Evolutionary conservation across 2,329 filamentous ascomycete species (phyloP), one percentile per base, ranked within the genome.

Genomic region (Colletotrichum sansevieriae): DNA sequence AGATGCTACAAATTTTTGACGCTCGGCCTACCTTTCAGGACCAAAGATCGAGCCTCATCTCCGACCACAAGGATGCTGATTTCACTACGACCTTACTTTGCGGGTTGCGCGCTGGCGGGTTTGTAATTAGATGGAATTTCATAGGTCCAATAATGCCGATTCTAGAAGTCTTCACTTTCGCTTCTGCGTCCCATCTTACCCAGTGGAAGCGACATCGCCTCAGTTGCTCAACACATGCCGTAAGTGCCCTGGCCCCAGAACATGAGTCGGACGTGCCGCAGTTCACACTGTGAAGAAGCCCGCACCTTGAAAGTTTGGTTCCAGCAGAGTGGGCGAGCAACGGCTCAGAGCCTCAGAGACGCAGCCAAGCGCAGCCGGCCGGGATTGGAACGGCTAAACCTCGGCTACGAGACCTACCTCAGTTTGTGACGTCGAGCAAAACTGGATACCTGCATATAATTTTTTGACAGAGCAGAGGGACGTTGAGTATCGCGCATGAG

Each of bases 101-200:
- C 33, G 61, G 43, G 20, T 55, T 22, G 52, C 61, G 20, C 18
- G 39, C 22, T 43, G 52, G 22, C 18, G 13, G 29, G 29, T 52
- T 46, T 59, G 61, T 68, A 68, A 68, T 68, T 59, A 68, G 61
- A 47, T 54, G 61, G 13, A 6, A 35, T 22, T 54, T 61, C n/a
- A 59, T 54, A 46, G 65, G 46, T 54, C 54, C 54, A 20, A 54
- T 20, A 46, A 62, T 68, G 52, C 39, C 54, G 20, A 35, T 65
- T 68, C 46, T 55, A 68, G 54, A 65, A 68, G 54, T 57, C 35
- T 33, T 46, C 65, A 68, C 65, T 68, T 18, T 68, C 65, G 65
- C 65, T 68, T 68, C 54, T 37, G 57, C 44, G 35, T 43, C 25
- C 25, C 25, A 29, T 29, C 55, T 47, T 29, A 25, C 25, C 39